Evolutionary conservation across 1,139 yeast species (phyloP), one percentile per base, ranked within the genome.

Genomic region (Taphrina flavorubra): DNA sequence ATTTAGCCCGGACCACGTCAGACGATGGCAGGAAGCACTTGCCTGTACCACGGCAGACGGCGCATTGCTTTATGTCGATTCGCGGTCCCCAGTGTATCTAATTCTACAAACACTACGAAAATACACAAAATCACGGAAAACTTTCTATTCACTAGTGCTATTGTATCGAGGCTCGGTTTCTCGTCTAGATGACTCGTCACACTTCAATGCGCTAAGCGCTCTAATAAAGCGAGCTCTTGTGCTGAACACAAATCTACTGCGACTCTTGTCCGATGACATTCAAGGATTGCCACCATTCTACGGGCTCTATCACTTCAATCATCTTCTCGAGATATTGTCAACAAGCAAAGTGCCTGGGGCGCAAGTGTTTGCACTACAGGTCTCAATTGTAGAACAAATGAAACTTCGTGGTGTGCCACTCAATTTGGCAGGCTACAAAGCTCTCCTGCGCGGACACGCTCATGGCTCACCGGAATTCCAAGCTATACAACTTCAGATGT

Each of bases 161-260:
- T 31, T 34, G 14, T 40, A 42, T 18, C 10, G 31, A 13, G 7
- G 14, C 11, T 6, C 55, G 6, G 1, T 16, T 0, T 0, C 46
- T 31, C 36, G 42, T 5, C 31, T 63, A 46, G 67, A 63, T 37
- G 67, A 55, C 18, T 14, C 18, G 2, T 63, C 67, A 8, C 20
- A n/a, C 20, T 40, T 18, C 20, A 13, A 53, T n/a, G 61, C 40
- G 1, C 7, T 55, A 34, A 25, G 42, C 20, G 14, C 25, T 4
- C 39, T 63, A 8, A 5, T 63, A 14, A 31, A 55, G 46, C 67
- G 44, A 25, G 67, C 67, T 13, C 14, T 46, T 1, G 13, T n/a
- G 11, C 18, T 57, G 6, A 55, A 53, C 11, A 16, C 60, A 11
- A 36, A 20, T 20, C 39, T 63, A 6, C 49, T 63, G 39, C 16